Evolutionary conservation across 2,329 filamentous ascomycete species (phyloP).

Genomic region (Herpomyces periplanetae): DNA sequence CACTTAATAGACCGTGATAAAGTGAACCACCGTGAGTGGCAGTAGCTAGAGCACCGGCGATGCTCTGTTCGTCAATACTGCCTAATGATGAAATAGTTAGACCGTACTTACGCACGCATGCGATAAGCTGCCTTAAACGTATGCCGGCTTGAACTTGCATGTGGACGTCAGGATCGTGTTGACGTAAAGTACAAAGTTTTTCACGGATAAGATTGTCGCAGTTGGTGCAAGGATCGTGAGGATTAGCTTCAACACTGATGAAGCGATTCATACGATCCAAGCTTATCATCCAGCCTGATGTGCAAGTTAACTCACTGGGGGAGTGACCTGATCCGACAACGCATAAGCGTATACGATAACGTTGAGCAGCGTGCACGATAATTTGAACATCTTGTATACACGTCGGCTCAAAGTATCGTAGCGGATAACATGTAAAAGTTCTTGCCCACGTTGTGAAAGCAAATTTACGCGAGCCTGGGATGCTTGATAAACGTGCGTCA

Average conservation of each 20-base stretch:
- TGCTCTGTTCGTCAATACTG: conserved; percentile 73
- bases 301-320: conserved; percentile 63
- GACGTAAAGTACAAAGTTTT: too few species aligned
- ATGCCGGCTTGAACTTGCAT: conserved; percentile 65
- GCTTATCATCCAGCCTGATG: conserved; percentile 73
- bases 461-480: too few species aligned
- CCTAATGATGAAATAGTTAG: conserved; percentile 67
- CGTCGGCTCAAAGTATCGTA: conserved; percentile 59
- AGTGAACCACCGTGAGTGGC: conserved; percentile 71
- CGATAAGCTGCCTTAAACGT: conserved; percentile 29
- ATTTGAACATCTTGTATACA: conserved; percentile 47
- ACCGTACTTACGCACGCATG: conserved; percentile 28
- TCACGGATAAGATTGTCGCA: too few species aligned
- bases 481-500: too few species aligned
- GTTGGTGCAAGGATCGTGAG: too few species aligned
- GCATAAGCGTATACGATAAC: conserved; percentile 39
- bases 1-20: conserved; percentile 41
- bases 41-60: conserved; percentile 66
- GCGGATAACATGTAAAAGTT: conserved; percentile 56
- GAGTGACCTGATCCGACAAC: conserved; percentile 74
- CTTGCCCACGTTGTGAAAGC: conserved; percentile 95
- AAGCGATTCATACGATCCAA: conserved; percentile 44
- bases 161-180: conserved; percentile 13
- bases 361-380: conserved; percentile 34
- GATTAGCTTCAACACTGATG: conserved; percentile 30